These are phyloP conservation scores for Hypoxylon sp. DNA, from an alignment of 2,329 filamentous ascomycete species.

Conservation along the genomic window DNA sequence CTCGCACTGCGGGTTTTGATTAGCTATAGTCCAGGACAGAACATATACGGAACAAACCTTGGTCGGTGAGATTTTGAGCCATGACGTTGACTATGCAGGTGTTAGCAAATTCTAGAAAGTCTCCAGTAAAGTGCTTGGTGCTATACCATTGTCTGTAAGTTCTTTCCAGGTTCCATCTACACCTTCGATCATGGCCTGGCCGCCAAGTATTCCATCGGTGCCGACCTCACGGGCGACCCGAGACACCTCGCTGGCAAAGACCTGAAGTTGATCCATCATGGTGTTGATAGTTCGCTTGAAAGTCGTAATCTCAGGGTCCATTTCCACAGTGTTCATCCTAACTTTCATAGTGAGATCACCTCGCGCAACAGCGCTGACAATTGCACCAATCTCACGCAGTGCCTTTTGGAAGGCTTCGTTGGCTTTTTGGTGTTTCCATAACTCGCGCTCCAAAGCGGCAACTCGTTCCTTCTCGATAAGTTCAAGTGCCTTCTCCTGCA, in stretches of 20 bases:
- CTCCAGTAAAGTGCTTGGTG: constrained; percentile 37
- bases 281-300: constrained; percentile 99
- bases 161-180: constrained; percentile 99
- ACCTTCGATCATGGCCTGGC: constrained; percentile 92
- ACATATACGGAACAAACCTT: constrained; percentile 63
- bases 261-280: constrained; percentile 98
- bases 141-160: constrained; percentile 84
- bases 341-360: constrained; percentile 98
- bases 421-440: constrained; percentile 97
- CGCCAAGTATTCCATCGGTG: constrained; percentile 93
- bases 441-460: constrained; percentile 88
- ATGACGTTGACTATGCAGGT: constrained; percentile 78
- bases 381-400: constrained; percentile 94
- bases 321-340: constrained; percentile 93
- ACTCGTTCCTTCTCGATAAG: constrained; percentile 90
- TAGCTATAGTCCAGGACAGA: constrained; percentile 9
- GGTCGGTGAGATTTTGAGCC: constrained; percentile 85
- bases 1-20: constrained; percentile 71
- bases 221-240: constrained; percentile 95
- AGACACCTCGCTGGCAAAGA: constrained; percentile 96
- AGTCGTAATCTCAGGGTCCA: constrained; percentile 97
- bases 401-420: constrained; percentile 99
- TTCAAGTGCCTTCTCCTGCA: constrained; percentile 86
- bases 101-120: constrained; percentile 46
- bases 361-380: constrained; percentile 94